phyloP scores from a whole-genome alignment of 2,329 filamentous ascomycete genomes.

The Exophiala bonariae region DNA sequence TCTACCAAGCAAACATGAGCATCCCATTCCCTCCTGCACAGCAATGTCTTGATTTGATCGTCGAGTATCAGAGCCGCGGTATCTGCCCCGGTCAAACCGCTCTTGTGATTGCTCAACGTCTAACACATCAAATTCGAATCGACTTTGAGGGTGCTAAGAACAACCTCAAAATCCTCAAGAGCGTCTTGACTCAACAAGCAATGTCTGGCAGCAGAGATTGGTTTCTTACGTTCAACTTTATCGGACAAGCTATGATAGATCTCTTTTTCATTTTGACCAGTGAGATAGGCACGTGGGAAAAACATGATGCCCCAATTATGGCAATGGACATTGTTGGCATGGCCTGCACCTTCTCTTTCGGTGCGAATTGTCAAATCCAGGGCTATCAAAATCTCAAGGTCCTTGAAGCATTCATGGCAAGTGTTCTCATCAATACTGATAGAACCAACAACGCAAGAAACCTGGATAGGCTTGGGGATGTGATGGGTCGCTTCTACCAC shows the following conservation, averaged over 20 bases:
- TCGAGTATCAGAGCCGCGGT: slow-evolving; percentile 10
- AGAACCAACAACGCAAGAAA: slow-evolving; percentile 1
- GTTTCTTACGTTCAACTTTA: slow-evolving; percentile 14
- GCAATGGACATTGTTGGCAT: slow-evolving; percentile 15
- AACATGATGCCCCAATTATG: slow-evolving; percentile 7
- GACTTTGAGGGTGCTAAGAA: slow-evolving; percentile 10
- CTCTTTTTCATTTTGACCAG: slow-evolving; percentile 11
- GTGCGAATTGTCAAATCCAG: background rate
- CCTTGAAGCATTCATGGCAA: slow-evolving; percentile 16
- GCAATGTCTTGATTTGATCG: slow-evolving; percentile 8
- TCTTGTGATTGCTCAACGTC: slow-evolving; percentile 15
- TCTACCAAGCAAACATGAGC: slow-evolving; percentile 14
- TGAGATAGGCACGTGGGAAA: slow-evolving; percentile 2
- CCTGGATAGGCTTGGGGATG: slow-evolving; percentile 8
- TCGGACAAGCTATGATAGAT: slow-evolving; percentile 12
- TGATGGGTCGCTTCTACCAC: slow-evolving; percentile 10
- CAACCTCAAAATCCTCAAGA: slow-evolving; percentile 4
- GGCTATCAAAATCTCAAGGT: slow-evolving; percentile 11
- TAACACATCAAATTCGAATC: slow-evolving; percentile 14
- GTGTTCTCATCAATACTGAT: slow-evolving; percentile 6
- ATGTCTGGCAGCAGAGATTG: slow-evolving; percentile 11
- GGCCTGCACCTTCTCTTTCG: slow-evolving; percentile 17
- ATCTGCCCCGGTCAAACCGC: slow-evolving; percentile 19
- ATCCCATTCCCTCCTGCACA: slow-evolving; percentile 7
- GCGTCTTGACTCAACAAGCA: slow-evolving; percentile 5